These are phyloP conservation scores for Exophiala oligosperma DNA, from an alignment of 2,329 filamentous ascomycete species.

Conservation along the genomic window DNA sequence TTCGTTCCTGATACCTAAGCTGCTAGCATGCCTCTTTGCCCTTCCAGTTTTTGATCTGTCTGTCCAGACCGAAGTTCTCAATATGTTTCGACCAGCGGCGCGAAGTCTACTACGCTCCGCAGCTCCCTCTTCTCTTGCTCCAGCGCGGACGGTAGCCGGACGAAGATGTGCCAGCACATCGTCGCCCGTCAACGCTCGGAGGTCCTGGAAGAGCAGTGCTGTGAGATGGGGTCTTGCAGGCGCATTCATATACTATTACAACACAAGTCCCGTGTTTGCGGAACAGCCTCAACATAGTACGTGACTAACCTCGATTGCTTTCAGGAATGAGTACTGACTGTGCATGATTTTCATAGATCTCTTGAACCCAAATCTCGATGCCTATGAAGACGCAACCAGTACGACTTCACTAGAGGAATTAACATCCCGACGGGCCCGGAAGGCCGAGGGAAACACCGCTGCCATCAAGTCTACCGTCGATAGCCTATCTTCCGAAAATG, in stretches of 20 bases:
- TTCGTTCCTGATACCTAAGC: neutral
- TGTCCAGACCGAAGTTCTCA: neutral
- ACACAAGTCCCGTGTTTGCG: slow-evolving; percentile 82
- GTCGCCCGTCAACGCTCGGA: slow-evolving; percentile 61
- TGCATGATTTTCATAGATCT: slow-evolving; percentile 19
- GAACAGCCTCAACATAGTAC: slow-evolving; percentile 71
- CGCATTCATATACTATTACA: slow-evolving; percentile 88
- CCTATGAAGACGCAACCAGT: slow-evolving; percentile 18
- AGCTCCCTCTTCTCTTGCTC: slow-evolving; percentile 18
- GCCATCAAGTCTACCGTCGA: slow-evolving; percentile 44
- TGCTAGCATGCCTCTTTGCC: slow-evolving; percentile 5
- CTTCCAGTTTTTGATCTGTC: neutral
- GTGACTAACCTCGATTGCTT: slow-evolving; percentile 34
- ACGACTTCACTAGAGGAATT: slow-evolving; percentile 25
- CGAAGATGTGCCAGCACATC: slow-evolving; percentile 58
- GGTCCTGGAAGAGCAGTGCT: slow-evolving; percentile 78
- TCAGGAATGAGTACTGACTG: slow-evolving; percentile 4
- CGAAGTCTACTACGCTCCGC: slow-evolving; percentile 43
- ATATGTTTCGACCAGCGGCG: slow-evolving; percentile 55
- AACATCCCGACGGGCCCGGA: slow-evolving; percentile 28
- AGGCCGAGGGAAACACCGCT: slow-evolving; percentile 47
- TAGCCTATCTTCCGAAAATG: slow-evolving; percentile 21
- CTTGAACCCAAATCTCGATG: slow-evolving; percentile 27
- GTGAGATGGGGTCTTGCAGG: slow-evolving; percentile 73
- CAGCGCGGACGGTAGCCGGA: slow-evolving; percentile 14